Percentiles rank a stretch among this genome's conserved stretches.
phyloP scores from a whole-genome alignment of 1,284 basidiomycete species.

The Sanghuangporus baumii region DNA sequence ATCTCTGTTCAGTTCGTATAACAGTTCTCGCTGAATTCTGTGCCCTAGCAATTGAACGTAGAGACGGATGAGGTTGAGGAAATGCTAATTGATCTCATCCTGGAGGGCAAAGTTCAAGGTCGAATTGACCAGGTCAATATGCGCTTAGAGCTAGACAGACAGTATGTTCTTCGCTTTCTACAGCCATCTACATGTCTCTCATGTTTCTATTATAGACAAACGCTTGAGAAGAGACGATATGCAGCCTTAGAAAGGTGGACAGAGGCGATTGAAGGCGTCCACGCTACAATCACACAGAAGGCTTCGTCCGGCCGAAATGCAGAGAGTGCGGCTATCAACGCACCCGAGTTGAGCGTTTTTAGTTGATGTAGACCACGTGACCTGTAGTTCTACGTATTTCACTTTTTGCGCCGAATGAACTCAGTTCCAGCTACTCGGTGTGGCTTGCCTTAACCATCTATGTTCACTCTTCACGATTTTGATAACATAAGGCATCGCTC shows the following conservation, averaged over 20 bases:
- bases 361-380: not conserved
- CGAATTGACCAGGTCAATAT: slow-evolving; percentile 95
- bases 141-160: slow-evolving; percentile 82
- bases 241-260: slow-evolving; percentile 80
- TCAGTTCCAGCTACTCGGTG: too few species aligned
- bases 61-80: slow-evolving; percentile 86
- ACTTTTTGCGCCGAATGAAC: too few species aligned
- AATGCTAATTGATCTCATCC: slow-evolving; percentile 86
- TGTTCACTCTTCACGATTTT: too few species aligned
- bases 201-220: slow-evolving; percentile 49
- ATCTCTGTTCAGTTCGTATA: slow-evolving; percentile 7
- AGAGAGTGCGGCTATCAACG: slow-evolving; percentile 8
- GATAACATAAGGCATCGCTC: not conserved
- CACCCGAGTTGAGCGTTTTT: slow-evolving; percentile 7
- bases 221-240: slow-evolving; percentile 79
- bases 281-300: slow-evolving; percentile 69
- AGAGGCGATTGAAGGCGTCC: slow-evolving; percentile 66
- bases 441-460: too few species aligned
- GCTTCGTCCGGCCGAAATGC: slow-evolving; percentile 38
- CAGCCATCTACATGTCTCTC: not conserved
- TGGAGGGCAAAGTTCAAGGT: slow-evolving; percentile 93
- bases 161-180: slow-evolving; percentile 47
- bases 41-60: slow-evolving; percentile 83
- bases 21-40: not conserved
- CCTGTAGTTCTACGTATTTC: not conserved